Percentiles rank a stretch among this genome's conserved stretches.
These are phyloP conservation scores for Sphagnum contortum DNA, from an alignment of 225 moss, liverwort and hornwort species.

Conservation along the genomic window DNA sequence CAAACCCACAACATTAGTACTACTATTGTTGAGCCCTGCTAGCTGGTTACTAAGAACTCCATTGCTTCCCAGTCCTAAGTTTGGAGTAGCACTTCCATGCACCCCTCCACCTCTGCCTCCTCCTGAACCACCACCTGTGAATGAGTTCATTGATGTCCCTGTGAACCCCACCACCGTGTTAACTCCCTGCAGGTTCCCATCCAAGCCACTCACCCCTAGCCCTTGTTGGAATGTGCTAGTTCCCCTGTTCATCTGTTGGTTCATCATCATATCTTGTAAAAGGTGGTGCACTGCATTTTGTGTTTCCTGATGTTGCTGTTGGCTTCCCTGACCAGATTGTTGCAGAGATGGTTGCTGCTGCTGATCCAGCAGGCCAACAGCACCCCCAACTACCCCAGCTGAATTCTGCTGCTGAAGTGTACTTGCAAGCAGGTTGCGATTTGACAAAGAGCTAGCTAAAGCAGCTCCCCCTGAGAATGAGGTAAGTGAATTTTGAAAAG, in stretches of 20 bases:
- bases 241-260: slow-evolving; percentile 60
- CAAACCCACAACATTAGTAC: slow-evolving; percentile 31
- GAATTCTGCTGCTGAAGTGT: slow-evolving; percentile 51
- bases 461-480: slow-evolving; percentile 55
- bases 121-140: too few species aligned
- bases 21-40: slow-evolving; percentile 40
- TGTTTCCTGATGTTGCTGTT: slow-evolving; percentile 40
- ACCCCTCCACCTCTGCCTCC: slow-evolving; percentile 37
- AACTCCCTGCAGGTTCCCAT: slow-evolving; percentile 35
- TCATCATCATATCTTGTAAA: slow-evolving; percentile 97
- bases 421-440: slow-evolving; percentile 56
- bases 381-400: slow-evolving; percentile 25
- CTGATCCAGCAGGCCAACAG: slow-evolving; percentile 31
- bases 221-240: slow-evolving; percentile 45
- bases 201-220: slow-evolving; percentile 36
- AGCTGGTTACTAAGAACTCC: slow-evolving; percentile 44
- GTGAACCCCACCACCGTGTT: slow-evolving; percentile 39
- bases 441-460: slow-evolving; percentile 41
- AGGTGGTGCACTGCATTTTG: slow-evolving; percentile 76
- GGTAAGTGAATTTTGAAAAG: slow-evolving; percentile 83
- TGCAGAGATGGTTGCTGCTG: slow-evolving; percentile 58
- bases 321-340: slow-evolving; percentile 33
- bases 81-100: slow-evolving; percentile 55
- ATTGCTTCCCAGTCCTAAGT: slow-evolving; percentile 38
- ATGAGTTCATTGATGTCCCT: slow-evolving; percentile 11